Base-by-base conservation (phyloP, 139 green algal species). In the Pleodorina starrii region DNA sequence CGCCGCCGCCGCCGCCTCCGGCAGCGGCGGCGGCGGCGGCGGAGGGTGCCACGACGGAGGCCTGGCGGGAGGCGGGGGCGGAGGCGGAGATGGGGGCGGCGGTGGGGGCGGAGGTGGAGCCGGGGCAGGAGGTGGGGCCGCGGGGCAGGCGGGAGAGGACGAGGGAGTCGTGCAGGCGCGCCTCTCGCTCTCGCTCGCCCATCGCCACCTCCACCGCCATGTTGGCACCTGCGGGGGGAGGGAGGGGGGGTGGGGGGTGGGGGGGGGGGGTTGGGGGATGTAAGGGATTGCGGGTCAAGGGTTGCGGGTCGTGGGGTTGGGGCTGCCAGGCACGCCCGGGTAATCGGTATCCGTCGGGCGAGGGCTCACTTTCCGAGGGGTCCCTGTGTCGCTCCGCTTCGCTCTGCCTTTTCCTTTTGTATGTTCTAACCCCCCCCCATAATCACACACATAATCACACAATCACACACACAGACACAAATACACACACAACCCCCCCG, bases 151-250 rank as follows among this genome's bases (percentile, higher is more conserved):
- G 90, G 0, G 44, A 36, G 19, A 92, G 78, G 9, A 92, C 54
- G 25, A 92, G 32, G 2, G 84, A 90, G 78, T 92, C 83, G 57
- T 90, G 80, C 32, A 68, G 54, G 0, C 90, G 76, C 42, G 89
- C 78, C 32, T 92, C 77, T 2, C 85, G 76, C 84, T 90, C 85
- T 12, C 48, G 35, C 21, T 86, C 57, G 25, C 90, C 74, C 14
- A 46, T 29, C 25, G 87, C 27, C 76, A 92, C 90, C 74, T 92
- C 84, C 77, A 92, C 57, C 1, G 90, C 77, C 90, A 92, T 92
- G 90, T 92, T 92, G 84, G 77, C 78, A 21, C 90, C 90, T 92
- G 84, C 9, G 14, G n/a, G 44, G 32, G 42, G 35, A 23, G 14
- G 54, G 46, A 69, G 40, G 17, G 36, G 50, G n/a, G 35, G 84